These are phyloP conservation scores for Macadamia tetraphylla DNA, from an alignment of 164 flowering plant species.

Conservation along the genomic window DNA sequence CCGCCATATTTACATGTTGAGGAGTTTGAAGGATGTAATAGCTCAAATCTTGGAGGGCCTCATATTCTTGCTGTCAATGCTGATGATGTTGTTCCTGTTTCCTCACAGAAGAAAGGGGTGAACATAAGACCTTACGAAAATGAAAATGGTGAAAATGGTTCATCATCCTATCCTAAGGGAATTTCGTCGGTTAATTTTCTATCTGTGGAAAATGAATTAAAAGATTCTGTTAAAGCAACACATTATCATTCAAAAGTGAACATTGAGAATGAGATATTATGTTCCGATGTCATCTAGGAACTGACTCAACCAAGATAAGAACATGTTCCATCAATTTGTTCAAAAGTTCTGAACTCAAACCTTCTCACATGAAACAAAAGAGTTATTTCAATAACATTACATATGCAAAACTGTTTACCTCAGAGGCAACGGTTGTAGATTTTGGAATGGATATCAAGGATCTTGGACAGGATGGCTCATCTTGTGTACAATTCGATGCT, in stretches of 20 bases:
- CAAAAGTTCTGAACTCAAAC: slow-evolving; percentile 6
- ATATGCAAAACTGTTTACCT: slow-evolving; percentile 6
- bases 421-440: slow-evolving; percentile 7
- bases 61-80: no score
- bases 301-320: slow-evolving; percentile 4
- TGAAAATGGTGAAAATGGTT: slow-evolving; percentile 18
- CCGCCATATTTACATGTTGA: neutral
- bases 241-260: neutral
- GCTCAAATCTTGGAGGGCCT: no score
- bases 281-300: slow-evolving; percentile 12
- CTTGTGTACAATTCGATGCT: slow-evolving; percentile 14
- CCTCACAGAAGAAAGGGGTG: no score
- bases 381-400: slow-evolving; percentile 6
- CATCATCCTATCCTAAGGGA: slow-evolving; percentile 9
- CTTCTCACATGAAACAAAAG: slow-evolving; percentile 8
- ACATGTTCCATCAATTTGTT: slow-evolving; percentile 6
- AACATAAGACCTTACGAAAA: no score
- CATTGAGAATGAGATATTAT: slow-evolving; percentile 10
- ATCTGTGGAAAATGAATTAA: slow-evolving; percentile 4
- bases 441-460: no score
- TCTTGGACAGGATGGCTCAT: slow-evolving; percentile 1
- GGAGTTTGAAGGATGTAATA: no score
- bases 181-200: slow-evolving; percentile 9
- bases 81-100: no score
- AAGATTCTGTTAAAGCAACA: neutral